A percentile compares a stretch with the other conserved stretches of the same genome.
phyloP scores from a whole-genome alignment of 768 basidiomycete genomes.

The Boletus rubroflammeus region DNA sequence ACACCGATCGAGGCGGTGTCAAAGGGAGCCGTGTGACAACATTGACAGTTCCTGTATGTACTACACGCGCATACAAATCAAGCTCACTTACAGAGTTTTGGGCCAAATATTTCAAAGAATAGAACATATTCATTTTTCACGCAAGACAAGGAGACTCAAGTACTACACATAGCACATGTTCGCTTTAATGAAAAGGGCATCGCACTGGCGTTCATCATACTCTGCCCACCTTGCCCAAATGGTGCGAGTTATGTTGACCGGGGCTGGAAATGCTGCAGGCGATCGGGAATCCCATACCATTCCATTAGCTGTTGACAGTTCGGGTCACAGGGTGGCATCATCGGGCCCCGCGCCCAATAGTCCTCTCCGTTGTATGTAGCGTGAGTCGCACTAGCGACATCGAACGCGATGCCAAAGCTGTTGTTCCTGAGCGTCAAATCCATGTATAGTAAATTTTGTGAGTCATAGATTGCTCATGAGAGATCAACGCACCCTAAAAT shows the following conservation, averaged over 20 bases:
- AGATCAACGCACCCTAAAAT: neutral
- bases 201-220: neutral
- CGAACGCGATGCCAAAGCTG: neutral
- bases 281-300: neutral
- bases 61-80: no score
- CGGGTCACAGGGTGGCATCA: neutral
- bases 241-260: neutral
- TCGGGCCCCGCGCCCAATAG: neutral
- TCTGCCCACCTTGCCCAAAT: neutral
- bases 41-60: no score
- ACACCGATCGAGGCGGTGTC: no score
- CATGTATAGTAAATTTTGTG: neutral
- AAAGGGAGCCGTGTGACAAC: no score
- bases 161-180: neutral
- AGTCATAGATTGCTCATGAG: neutral
- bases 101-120: no score
- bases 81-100: no score
- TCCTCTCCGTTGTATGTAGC: neutral
- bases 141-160: no score
- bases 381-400: neutral
- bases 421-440: neutral
- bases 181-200: neutral
- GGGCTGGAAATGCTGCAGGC: neutral
- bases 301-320: neutral
- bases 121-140: no score